phyloP scores from a whole-genome alignment of 2,329 filamentous ascomycete genomes.

The Sordariomycetes sp. region DNA sequence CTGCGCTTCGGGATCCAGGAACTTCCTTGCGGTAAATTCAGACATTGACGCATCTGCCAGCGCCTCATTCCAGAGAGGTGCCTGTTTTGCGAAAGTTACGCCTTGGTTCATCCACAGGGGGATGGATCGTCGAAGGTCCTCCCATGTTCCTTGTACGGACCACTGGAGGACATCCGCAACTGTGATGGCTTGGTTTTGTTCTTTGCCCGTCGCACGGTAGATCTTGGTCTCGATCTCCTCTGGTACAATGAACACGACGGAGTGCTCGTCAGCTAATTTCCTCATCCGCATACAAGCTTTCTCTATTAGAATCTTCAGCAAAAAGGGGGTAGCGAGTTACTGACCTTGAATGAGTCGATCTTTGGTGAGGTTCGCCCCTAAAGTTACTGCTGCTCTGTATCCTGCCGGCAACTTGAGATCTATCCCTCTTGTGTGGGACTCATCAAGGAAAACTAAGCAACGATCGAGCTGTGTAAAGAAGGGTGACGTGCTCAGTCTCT shows the following conservation, averaged over 20 bases:
- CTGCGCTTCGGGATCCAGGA: conserved; percentile 19
- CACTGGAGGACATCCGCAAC: conserved; percentile 47
- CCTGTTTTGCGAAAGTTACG: conserved; percentile 33
- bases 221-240: conserved; percentile 51
- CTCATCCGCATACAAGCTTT: conserved; percentile 64
- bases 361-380: conserved; percentile 58
- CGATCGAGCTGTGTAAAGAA: conserved; percentile 44
- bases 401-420: conserved; percentile 52
- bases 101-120: conserved; percentile 56
- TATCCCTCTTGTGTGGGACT: conserved; percentile 61
- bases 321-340: conserved; percentile 5
- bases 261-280: conserved; percentile 57
- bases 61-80: conserved; percentile 18
- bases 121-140: conserved; percentile 36
- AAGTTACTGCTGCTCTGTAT: conserved; percentile 57
- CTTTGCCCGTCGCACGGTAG: conserved; percentile 2
- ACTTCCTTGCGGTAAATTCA: no score
- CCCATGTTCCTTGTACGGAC: conserved; percentile 47
- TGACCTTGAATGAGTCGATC: conserved; percentile 60
- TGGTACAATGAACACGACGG: conserved; percentile 50
- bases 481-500: conserved; percentile 47
- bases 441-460: conserved; percentile 61
- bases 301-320: background rate
- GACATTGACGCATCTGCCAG: no score
- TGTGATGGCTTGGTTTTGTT: conserved; percentile 8